Base-by-base conservation (phyloP, 352 stramenopile genomes). In the Phytopythium chamaehyphon region DNA sequence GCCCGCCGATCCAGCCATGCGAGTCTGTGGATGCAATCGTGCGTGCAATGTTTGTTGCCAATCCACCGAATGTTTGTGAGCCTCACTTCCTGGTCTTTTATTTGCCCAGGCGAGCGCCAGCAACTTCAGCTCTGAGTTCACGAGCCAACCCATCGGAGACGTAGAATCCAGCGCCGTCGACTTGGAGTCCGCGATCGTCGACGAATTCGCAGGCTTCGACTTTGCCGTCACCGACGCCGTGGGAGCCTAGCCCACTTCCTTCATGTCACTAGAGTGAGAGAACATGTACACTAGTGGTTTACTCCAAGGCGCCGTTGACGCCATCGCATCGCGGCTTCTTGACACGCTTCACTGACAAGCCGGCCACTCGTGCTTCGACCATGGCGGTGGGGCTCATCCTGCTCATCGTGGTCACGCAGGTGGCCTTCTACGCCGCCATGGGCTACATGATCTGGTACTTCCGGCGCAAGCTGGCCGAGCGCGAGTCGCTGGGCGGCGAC, bases 61-160 rank as follows among this genome's bases (percentile, higher is more conserved):
- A 36, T 22, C 14, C 22, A 33, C 28, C 51, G 40, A 15, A 44
- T 19, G 19, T 43, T 50, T 38, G 36, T 22, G 23, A 2, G 36
- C 37, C 14, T 21, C 16, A 8, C 8, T 3, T 8, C 49, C 31
- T n/a, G 18, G 37, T 7, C 18, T 39, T 53, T 33, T 28, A 14
- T 18, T 57, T 22, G 7, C 12, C 24, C 15, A 78, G 69, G 66
- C 76, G 14, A 76, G 87, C 26, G 88, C 83, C 0, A 76, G 53
- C 46, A 96, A 97, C 51, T 95, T 98, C 56, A 71, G 90, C 45
- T 57, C 75, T 23, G 85, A 96, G 53, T 96, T 96, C 61, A 96
- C 86, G 4, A 56, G 61, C 12, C 54, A 82, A 9, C 75, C 87
- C 7, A 53, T 88, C 11, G 68, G 66, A 28, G 73, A 66, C 31